These are phyloP conservation scores for Candida nonsorbophila DNA, from an alignment of 805 yeast species.

Conservation along the genomic window DNA sequence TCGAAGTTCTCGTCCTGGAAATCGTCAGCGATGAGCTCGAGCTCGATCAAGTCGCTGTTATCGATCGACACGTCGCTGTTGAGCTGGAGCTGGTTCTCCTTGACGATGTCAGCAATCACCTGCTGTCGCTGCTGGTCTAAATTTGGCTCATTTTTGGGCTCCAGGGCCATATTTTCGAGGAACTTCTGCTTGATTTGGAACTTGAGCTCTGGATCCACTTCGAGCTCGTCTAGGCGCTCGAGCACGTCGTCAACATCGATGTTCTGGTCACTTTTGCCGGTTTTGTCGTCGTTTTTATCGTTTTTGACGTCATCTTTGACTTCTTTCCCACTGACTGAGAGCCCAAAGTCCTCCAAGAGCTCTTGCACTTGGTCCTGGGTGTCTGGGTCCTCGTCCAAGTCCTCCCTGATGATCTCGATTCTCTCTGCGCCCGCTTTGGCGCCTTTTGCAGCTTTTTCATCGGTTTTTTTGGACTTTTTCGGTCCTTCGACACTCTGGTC, in stretches of 20 bases:
- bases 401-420: not conserved
- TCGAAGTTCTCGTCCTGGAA: conserved; percentile 25
- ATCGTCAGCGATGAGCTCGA: conserved; percentile 52
- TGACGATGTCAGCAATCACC: conserved; percentile 9
- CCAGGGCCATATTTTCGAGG: no score
- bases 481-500: no score
- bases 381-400: conserved; percentile 1
- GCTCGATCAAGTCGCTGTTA: conserved; percentile 43
- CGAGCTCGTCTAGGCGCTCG: no score
- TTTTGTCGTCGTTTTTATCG: conserved; percentile 9
- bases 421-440: not conserved
- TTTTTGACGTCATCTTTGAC: not conserved
- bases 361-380: conserved; percentile 18
- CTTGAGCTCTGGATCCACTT: no score
- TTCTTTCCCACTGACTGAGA: conserved; percentile 25
- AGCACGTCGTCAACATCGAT: no score
- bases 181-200: no score
- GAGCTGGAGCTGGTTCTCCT: conserved; percentile 9
- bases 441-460: not conserved
- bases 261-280: no score
- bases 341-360: conserved; percentile 30
- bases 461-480: no score
- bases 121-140: no score
- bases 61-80: conserved; percentile 19
- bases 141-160: no score